Conservation (phyloP, 768 basidiomycete genomes). For the Peribolospora kevripleyi region DNA sequence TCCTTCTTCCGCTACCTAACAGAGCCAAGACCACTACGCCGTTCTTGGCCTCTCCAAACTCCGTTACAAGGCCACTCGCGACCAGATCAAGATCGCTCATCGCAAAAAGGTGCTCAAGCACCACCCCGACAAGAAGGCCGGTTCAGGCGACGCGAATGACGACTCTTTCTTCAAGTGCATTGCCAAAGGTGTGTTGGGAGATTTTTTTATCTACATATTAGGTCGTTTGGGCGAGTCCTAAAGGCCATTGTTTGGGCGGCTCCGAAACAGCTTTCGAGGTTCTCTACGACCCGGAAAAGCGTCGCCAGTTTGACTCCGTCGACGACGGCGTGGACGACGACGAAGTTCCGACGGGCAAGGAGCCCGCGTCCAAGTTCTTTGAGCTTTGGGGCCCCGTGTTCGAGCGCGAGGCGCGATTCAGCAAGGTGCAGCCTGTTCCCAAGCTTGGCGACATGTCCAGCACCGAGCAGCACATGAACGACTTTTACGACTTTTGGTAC, state of each 20-base stretch:
- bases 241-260: no score
- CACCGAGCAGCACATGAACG: slow-evolving; percentile 58
- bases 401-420: slow-evolving; percentile 79
- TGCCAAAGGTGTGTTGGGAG: slow-evolving; percentile 42
- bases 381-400: slow-evolving; percentile 54
- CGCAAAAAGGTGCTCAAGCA: slow-evolving; percentile 97
- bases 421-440: slow-evolving; percentile 57
- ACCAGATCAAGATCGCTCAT: slow-evolving; percentile 91
- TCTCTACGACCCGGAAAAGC: slow-evolving; percentile 58
- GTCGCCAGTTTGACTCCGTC: slow-evolving; percentile 88
- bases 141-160: slow-evolving; percentile 65
- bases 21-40: slow-evolving; percentile 98
- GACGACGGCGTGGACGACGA: slow-evolving; percentile 67
- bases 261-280: slow-evolving; percentile 84
- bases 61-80: slow-evolving; percentile 59
- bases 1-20: background rate
- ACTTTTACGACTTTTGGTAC: slow-evolving; percentile 98
- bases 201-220: no score
- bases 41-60: slow-evolving; percentile 83
- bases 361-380: slow-evolving; percentile 40
- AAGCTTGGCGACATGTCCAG: slow-evolving; percentile 44
- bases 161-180: slow-evolving; percentile 99
- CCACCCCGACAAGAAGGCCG: slow-evolving; percentile 87
- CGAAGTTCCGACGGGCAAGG: slow-evolving; percentile 27
- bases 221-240: no score